phyloP scores from a whole-genome alignment of 345 rosid genomes.

The Leavenworthia alabamica region DNA sequence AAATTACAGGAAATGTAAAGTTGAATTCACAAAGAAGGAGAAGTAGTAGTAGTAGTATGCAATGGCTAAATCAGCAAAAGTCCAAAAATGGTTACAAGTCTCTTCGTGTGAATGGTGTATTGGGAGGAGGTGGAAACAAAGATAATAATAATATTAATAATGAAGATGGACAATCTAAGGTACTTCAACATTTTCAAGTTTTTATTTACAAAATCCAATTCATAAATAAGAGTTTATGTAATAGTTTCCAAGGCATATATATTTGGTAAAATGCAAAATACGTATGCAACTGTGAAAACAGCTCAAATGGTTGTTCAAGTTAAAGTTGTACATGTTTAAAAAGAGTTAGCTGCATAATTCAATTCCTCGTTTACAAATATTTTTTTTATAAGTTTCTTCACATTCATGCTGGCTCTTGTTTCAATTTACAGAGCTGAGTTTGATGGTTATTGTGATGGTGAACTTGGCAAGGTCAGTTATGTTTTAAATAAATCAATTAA shows the following conservation, averaged over 20 bases:
- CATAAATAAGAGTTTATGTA: too few relatives aligned
- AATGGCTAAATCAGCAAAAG: constrained; percentile 13
- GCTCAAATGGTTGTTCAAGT: constrained; percentile 99
- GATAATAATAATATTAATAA: too few relatives aligned
- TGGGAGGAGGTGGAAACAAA: constrained; percentile 88
- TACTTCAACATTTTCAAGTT: too few relatives aligned
- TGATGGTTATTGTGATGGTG: constrained; percentile 96
- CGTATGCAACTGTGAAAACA: constrained; percentile 84
- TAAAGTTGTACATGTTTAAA: constrained; percentile 84
- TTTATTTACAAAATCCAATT: too few relatives aligned
- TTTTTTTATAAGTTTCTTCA: not conserved
- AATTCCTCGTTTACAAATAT: too few relatives aligned
- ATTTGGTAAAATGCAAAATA: constrained; percentile 83
- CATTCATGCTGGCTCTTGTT: constrained; percentile 15
- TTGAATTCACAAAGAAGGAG: constrained; percentile 37
- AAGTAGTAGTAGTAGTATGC: constrained; percentile 8
- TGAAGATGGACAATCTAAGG: constrained; percentile 82
- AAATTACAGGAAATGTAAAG: constrained; percentile 7
- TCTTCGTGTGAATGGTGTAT: constrained; percentile 53
- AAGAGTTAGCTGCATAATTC: constrained; percentile 78
- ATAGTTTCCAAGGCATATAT: constrained; percentile 97
- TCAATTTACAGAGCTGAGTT: constrained; percentile 66
- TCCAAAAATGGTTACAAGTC: constrained; percentile 26
- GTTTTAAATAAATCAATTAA: not conserved
- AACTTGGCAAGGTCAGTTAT: constrained; percentile 68